Evolutionary conservation across 805 yeast genomes (phyloP), one percentile per base, ranked within the genome.

Genomic region (Torulaspora quercuum): DNA sequence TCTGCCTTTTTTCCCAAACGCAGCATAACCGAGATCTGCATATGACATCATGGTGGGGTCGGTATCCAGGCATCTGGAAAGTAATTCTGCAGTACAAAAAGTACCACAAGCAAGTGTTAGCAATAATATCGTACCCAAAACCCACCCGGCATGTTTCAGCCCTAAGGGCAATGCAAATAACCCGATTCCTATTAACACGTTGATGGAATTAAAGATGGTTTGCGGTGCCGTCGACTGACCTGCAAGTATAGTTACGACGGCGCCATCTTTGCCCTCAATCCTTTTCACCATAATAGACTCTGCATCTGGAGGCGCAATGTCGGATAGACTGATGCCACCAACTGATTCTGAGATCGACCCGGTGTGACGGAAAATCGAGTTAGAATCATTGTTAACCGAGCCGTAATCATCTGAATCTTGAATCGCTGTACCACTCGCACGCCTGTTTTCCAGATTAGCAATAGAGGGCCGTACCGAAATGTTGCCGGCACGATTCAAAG

Each of bases 21-120:
- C 83, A n/a, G 86, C 84, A 50, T 76, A 80, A 3, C 94, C 95
- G 32, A 88, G 68, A 63, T 88, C 96, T 0, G 95, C 94, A 58
- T 87, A 88, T 0, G 95, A 83, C 69, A 82, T 78, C 35, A 87
- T 63, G 0, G 92, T 80, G 10, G 75, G 80, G 62, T 87, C 92
- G 1, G 87, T 80, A 44, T 81, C 87, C 72, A 87, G 72, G 46
- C 95, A 79, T 41, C 73, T 70, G 9, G 90, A 80, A 40, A 88
- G 67, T 33, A 86, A 64, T 5, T 71, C 70, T 6, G 95, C 95
- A 2, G 92, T 80, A 69, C 86, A 78, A 48, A 73, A 80, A 2
- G 95, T 87, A 18, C 78, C 63, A 8, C 66, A 32, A 1, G 92
- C 92, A 55, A 89, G 78, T 3, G 71, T 42, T 1, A 73, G 39